Evolutionary conservation across 1,284 basidiomycete species (phyloP), one percentile per base, ranked within the genome.

Genomic region (Irpex sp.): DNA sequence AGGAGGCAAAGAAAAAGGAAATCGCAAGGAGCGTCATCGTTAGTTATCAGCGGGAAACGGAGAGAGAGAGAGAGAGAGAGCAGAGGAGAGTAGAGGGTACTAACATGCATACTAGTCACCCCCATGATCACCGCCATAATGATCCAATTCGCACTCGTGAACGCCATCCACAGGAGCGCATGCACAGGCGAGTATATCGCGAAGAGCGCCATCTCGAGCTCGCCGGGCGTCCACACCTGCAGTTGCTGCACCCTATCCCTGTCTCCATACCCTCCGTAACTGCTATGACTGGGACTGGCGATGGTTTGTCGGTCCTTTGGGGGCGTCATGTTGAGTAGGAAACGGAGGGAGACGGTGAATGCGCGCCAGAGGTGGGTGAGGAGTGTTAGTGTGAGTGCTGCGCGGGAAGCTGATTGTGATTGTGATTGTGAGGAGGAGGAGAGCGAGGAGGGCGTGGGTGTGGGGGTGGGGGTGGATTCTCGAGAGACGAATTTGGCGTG

Each of bases 121-220:
- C 79, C 81, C 90, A 93, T 92, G 64, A 90, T 76, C 34, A 84
- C 68, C 56, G 84, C 68, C 78, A 88, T 86, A 59, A 86, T 65
- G 63, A 92, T 85, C 90, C 91, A 93, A 73, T 92, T 93, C 21
- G 86, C 82, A 31, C 85, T 81, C 7, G 80, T 81, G 51, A 87
- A 87, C 62, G 84, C 84, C 74, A 87, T 82, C 90, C 91, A 93
- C 66, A 93, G 72, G 52, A 92, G 72, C 3, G 83, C 80, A 70
- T 93, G 89, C 37, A 82, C 84, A 44, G 92, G 92, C 1, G 92
- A 93, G 75, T 93, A 94, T 37, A 92, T 75, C 57, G 83, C 81
- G 66, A 94, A 89, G 37, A 94, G 75, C 65, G 79, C 80, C 67
- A 86, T 78, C 71, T 92, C 89, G 55, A 92, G 75, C 66, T 87